Conservation (phyloP, 495 filamentous ascomycete species). For the Geoglossum glabrum region DNA sequence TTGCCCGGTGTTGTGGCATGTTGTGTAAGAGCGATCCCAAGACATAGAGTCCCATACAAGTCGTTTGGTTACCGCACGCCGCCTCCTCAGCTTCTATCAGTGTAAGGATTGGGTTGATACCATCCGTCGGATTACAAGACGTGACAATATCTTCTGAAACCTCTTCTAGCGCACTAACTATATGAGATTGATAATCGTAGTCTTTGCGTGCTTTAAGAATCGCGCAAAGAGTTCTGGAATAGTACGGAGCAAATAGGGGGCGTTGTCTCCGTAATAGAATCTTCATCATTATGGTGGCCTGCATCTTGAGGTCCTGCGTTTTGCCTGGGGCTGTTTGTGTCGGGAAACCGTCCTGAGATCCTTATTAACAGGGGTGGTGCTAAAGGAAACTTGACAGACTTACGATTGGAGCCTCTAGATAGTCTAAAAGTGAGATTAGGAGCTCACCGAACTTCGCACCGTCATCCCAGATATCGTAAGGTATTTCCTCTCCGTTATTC, state of each 20-base stretch:
- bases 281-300: conserved; percentile 63
- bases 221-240: conserved; percentile 42
- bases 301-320: conserved; percentile 57
- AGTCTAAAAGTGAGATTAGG: conserved; percentile 50
- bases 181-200: conserved; percentile 31
- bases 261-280: conserved; percentile 50
- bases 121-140: conserved; percentile 23
- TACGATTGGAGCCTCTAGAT: conserved; percentile 30
- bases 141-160: conserved; percentile 32
- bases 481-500: conserved; percentile 21
- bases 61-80: not conserved
- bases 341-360: conserved; percentile 18
- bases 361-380: not conserved
- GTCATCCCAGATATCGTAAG: conserved; percentile 29
- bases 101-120: conserved; percentile 31
- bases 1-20: conserved; percentile 1
- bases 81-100: conserved; percentile 20
- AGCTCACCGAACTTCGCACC: conserved; percentile 49
- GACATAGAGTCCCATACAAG: conserved; percentile 8
- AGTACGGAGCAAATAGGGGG: conserved; percentile 41
- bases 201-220: conserved; percentile 42
- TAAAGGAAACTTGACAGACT: conserved; percentile 9
- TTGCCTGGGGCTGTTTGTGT: conserved; percentile 29
- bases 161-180: conserved; percentile 36
- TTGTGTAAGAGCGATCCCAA: conserved; percentile 8